phyloP scores from a whole-genome alignment of 169 alveolate genomes.

The Nephromyces sp. region DNA sequence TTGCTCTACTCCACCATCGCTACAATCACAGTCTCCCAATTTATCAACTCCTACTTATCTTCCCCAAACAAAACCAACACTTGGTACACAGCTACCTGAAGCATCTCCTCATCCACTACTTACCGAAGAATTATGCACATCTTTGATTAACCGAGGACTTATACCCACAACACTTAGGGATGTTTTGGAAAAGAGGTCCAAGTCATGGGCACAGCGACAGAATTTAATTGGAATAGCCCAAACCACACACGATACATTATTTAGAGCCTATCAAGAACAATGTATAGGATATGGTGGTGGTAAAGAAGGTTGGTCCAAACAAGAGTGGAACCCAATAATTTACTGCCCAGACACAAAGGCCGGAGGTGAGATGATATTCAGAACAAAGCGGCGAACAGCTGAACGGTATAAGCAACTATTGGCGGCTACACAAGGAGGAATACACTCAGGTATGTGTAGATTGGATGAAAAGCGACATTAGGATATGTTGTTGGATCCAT shows the following conservation, averaged over 20 bases:
- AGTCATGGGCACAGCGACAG: slow-evolving; percentile 50
- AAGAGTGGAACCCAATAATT: slow-evolving; percentile 49
- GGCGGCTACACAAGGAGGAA: slow-evolving; percentile 45
- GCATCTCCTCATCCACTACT: too few relatives aligned
- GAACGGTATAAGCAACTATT: slow-evolving; percentile 43
- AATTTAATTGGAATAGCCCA: slow-evolving; percentile 40
- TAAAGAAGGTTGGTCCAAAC: slow-evolving; percentile 52
- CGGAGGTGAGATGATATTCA: slow-evolving; percentile 44
- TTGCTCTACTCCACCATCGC: too few relatives aligned
- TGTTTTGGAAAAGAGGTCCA: slow-evolving; percentile 41
- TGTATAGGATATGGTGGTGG: slow-evolving; percentile 48
- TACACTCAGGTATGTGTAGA: background rate
- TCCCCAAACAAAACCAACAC: too few relatives aligned
- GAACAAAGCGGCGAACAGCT: slow-evolving; percentile 29
- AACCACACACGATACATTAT: slow-evolving; percentile 30
- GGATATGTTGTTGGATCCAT: too few relatives aligned
- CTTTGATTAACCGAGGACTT: slow-evolving; percentile 15
- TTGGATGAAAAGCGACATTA: background rate
- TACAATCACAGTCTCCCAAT: too few relatives aligned
- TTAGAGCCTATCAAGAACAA: slow-evolving; percentile 41
- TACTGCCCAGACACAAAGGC: slow-evolving; percentile 50
- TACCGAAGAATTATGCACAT: too few relatives aligned
- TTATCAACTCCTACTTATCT: too few relatives aligned
- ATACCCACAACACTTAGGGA: slow-evolving; percentile 39
- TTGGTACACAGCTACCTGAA: too few relatives aligned